Percentiles rank a stretch among this genome's conserved stretches.
phyloP scores from a whole-genome alignment of 768 basidiomycete species.

The Suillus subaureus region DNA sequence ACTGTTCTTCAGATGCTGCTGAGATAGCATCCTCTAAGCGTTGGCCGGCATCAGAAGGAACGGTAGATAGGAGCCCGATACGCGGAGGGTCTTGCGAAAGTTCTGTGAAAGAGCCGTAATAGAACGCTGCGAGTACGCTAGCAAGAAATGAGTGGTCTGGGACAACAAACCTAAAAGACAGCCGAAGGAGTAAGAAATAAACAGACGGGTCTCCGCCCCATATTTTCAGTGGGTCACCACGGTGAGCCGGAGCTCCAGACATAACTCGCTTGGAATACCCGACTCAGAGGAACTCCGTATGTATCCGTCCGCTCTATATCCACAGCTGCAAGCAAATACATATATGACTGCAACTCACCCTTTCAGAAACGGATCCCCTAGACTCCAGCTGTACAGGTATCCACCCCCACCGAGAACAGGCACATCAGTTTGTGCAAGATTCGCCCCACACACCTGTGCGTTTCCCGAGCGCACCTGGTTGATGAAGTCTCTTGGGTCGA shows the following conservation, averaged over 20 bases:
- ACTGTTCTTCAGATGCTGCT: slow-evolving; percentile 32
- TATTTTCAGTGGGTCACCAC: neutral
- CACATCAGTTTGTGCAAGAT: slow-evolving; percentile 63
- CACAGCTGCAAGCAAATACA: neutral
- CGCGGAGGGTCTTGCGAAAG: slow-evolving; percentile 70
- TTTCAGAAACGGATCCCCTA: slow-evolving; percentile 77
- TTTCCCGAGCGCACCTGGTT: slow-evolving; percentile 41
- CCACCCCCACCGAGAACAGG: slow-evolving; percentile 51
- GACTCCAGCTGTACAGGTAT: slow-evolving; percentile 75
- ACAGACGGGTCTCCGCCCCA: neutral
- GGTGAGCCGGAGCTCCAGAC: neutral
- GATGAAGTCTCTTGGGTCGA: slow-evolving; percentile 76
- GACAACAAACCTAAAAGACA: neutral
- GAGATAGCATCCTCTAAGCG: slow-evolving; percentile 38
- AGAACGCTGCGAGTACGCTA: slow-evolving; percentile 67
- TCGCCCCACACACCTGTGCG: slow-evolving; percentile 50
- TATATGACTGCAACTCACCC: slow-evolving; percentile 45
- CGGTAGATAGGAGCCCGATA: slow-evolving; percentile 73
- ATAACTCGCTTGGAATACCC: neutral
- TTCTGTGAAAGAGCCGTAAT: slow-evolving; percentile 71
- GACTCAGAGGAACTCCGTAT: neutral
- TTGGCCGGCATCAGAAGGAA: slow-evolving; percentile 55
- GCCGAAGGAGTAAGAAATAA: slow-evolving; percentile 2
- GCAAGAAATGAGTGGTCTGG: neutral
- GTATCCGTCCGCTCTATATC: slow-evolving; percentile 11